These are phyloP conservation scores for Agapanthus africanus DNA, from an alignment of 106 monocot genomes.

Conservation along the genomic window DNA sequence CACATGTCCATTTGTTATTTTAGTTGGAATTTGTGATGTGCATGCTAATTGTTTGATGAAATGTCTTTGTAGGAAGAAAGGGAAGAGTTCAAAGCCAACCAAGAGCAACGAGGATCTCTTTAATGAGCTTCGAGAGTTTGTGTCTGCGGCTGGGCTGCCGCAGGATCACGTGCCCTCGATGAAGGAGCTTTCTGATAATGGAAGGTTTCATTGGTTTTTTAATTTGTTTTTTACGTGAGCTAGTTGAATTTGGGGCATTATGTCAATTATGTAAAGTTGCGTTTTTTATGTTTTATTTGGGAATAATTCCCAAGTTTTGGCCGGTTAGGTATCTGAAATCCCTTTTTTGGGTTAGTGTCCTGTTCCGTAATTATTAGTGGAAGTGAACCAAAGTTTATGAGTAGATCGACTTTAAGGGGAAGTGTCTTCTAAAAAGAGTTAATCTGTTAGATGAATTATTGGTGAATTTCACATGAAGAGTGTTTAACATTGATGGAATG, in stretches of 20 bases:
- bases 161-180: constrained; percentile 32
- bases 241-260: neutral
- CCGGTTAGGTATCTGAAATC: too few relatives aligned
- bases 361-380: neutral
- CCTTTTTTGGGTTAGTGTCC: neutral
- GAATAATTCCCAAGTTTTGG: too few relatives aligned
- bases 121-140: constrained; percentile 41
- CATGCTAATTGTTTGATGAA: neutral
- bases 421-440: neutral
- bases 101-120: constrained; percentile 44
- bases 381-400: neutral
- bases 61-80: constrained; percentile 11
- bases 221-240: neutral
- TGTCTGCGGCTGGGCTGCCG: constrained; percentile 24
- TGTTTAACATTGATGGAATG: neutral
- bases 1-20: neutral
- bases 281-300: too few relatives aligned
- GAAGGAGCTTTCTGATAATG: constrained; percentile 45
- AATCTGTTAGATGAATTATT: too few relatives aligned
- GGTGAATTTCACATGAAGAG: neutral
- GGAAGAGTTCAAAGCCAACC: constrained; percentile 14
- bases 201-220: constrained; percentile 39
- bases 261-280: neutral
- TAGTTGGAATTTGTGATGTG: neutral
- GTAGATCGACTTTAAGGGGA: neutral